Base-by-base conservation (phyloP, 768 basidiomycete genomes). In the Suillus decipiens region DNA sequence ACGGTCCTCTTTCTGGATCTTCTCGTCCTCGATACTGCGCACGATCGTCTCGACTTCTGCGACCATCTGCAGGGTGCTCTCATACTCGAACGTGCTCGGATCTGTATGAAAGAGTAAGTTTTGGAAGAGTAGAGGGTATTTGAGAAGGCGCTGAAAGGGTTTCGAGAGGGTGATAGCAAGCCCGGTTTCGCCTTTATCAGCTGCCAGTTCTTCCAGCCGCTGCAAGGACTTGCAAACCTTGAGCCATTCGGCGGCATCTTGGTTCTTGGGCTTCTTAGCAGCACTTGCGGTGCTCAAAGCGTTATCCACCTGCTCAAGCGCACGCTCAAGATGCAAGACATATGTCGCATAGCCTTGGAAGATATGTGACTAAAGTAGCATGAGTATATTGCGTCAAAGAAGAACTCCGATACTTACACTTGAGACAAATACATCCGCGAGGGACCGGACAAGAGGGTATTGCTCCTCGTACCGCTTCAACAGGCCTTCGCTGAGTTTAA, bases 31-130 rank as follows among this genome's bases (percentile, higher is more conserved):
- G 61, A 99, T 98, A 65, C 92, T 93, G 51, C 96, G 85, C 55
- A 99, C 96, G 69, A 99, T 96, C 22, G 84, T 88, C 78, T 99
- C 97, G 8, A 99, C 93, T 75, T 99, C 95, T 22, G 95, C 93
- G 1, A 98, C 95, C 93, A 99, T 96, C 73, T 90, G 89, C 47
- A 96, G 80, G 14, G 96, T 97, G 71, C 90, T 91, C 75, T 99
- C 97, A 72, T 97, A 99, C 77, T 99, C 97, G 70, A 90, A 95
- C 4, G 96, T 95, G 66, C 93, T 95, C 2, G 97, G 95, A 69
- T 99, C 97, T 19, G 96, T 97, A 77, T 95, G 93, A 78, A 91
- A 98, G 61, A 99, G 86, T 17, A 98, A 84, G 74, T 97, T 98
- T 77, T 99, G 97, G 79, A 99, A 98, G 54, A 99, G 85, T 39